Evolutionary conservation across 768 basidiomycete species (phyloP), one percentile per base, ranked within the genome.

Genomic region (Coprinopsis sp.): DNA sequence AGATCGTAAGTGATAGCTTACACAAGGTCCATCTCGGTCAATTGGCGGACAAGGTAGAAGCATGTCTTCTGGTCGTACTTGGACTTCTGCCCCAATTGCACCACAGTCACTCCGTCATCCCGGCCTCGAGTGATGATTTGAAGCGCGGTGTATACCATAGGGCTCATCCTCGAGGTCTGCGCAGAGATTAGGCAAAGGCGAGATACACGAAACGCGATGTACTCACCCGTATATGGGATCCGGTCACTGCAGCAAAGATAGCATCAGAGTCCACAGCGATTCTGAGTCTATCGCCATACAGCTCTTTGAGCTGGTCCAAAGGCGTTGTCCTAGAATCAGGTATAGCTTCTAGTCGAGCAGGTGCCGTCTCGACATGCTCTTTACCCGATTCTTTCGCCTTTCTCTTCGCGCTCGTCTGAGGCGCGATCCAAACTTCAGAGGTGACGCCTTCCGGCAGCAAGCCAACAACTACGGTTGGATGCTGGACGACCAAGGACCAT

Each of bases 21-120:
- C 87, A 92, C 77, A 31, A 88, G 70, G 56, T 78, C 81, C 44
- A 94, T 69, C 42, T 84, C 81, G 2, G 82, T 72, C 14, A 94
- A 69, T 54, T 88, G 82, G 53, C 81, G 79, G 47, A 91, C 78
- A 48, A 91, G 78, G 64, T 94, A 93, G 61, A 89, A 90, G 52
- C 89, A 89, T 1, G 87, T 87, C 64, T 92, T 93, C 59, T 89
- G 88, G 58, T 92, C 91, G 57, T 94, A 91, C 39, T 78, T 79
- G 8, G 91, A 84, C 57, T 78, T 73, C 54, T 80, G 79, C 21
- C 87, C 87, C 12, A 95, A 72, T 25, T 87, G 78, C 11, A 91
- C 79, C 37, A 87, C 82, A 6, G 87, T 84, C 13, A 89, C 76
- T 10, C 91, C 91, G 16, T 75, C 67, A 48, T 87, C 84, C 49